Percentiles rank a stretch among this genome's conserved stretches.
Evolutionary conservation across 345 rosid genomes (phyloP).

Genomic region (Eucalyptus dawsonii): DNA sequence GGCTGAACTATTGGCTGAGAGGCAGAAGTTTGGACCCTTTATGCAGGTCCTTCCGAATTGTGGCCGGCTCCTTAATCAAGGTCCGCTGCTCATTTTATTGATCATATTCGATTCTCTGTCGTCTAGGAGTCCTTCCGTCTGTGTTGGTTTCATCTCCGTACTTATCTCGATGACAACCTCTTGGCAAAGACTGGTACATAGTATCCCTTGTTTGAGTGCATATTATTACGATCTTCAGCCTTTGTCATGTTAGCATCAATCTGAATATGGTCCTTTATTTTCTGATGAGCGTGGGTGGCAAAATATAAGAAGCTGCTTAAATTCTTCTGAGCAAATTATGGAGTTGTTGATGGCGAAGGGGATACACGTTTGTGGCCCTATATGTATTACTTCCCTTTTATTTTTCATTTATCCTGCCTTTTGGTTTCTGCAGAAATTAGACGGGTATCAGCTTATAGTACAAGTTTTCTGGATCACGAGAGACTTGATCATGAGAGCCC

Average conservation of each 20-base stretch:
- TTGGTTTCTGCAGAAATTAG: slow-evolving; percentile 56
- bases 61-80: slow-evolving; percentile 71
- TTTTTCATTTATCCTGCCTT: not conserved
- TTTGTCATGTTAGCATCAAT: not conserved
- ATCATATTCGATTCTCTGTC: not conserved
- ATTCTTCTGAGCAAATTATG: not conserved
- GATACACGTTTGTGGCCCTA: not conserved
- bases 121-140: not conserved
- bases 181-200: not conserved
- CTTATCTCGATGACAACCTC: not conserved
- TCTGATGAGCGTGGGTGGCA: not conserved
- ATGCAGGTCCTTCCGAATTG: slow-evolving; percentile 60
- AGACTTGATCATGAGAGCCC: slow-evolving; percentile 84
- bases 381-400: not conserved
- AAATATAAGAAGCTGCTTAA: not conserved
- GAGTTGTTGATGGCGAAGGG: not conserved
- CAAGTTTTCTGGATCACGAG: slow-evolving; percentile 56
- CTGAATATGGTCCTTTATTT: not conserved
- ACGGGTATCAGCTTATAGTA: slow-evolving; percentile 30
- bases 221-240: not conserved
- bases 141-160: not conserved
- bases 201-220: not conserved
- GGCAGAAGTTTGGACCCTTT: slow-evolving; percentile 72
- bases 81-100: slow-evolving; percentile 10
- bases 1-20: slow-evolving; percentile 79